Conservation (phyloP, 2,329 filamentous ascomycete species). For the Penicillium sp. region DNA sequence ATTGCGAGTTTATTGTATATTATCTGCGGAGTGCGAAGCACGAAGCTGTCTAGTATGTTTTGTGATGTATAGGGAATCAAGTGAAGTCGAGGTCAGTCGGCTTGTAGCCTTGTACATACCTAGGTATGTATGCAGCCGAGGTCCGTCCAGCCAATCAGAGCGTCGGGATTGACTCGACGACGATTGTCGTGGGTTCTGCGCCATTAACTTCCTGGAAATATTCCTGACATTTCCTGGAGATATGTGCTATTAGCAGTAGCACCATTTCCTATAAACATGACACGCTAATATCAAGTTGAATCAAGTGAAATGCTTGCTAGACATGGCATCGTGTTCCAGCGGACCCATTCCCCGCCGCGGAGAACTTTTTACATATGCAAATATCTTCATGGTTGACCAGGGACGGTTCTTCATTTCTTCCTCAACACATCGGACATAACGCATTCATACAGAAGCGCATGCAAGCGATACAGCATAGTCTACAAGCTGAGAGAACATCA, state of each 20-base stretch:
- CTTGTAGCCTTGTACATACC: too few species aligned
- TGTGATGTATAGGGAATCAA: too few species aligned
- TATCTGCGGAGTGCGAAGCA: too few species aligned
- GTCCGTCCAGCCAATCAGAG: slow-evolving; percentile 5
- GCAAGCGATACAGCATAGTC: neutral
- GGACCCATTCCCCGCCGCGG: neutral
- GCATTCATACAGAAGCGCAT: neutral
- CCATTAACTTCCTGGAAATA: too few species aligned
- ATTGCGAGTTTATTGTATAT: slow-evolving; percentile 24
- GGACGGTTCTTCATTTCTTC: neutral
- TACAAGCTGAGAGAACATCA: too few species aligned
- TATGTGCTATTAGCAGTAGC: neutral
- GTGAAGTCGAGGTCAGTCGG: too few species aligned
- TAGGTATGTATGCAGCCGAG: too few species aligned
- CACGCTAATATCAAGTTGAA: neutral
- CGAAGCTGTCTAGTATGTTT: too few species aligned
- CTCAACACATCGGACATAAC: neutral
- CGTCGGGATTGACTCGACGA: neutral
- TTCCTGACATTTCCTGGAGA: neutral
- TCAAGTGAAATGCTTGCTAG: too few species aligned
- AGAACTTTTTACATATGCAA: neutral
- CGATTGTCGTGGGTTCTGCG: neutral
- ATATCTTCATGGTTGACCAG: neutral
- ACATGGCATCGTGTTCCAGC: too few species aligned
- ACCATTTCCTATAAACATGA: neutral